phyloP scores from a whole-genome alignment of 768 basidiomycete species.

The Hygrocybe punicea region DNA sequence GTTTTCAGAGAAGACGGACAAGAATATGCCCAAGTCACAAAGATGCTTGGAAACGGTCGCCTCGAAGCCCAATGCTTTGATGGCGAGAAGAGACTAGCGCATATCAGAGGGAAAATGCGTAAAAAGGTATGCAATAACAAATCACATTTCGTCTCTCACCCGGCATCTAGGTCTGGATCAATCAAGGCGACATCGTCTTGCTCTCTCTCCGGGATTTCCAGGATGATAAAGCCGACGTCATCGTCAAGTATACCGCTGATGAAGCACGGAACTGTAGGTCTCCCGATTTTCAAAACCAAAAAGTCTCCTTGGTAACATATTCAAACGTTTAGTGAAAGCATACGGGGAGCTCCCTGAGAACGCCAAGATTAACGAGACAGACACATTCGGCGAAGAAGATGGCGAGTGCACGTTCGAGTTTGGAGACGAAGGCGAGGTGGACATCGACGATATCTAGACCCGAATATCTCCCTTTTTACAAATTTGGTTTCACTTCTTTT shows the following conservation, averaged over 20 bases:
- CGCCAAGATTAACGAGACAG: conserved; percentile 96
- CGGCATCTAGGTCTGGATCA: conserved; percentile 89
- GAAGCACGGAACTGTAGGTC: conserved; percentile 77
- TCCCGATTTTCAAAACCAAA: neutral
- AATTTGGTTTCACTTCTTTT: conserved; percentile 8
- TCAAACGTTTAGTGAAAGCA: conserved; percentile 67
- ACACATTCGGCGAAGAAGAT: conserved; percentile 86
- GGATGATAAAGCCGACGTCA: conserved; percentile 98
- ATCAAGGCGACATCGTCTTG: conserved; percentile 94
- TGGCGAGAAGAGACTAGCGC: conserved; percentile 94
- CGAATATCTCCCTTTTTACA: conserved; percentile 9
- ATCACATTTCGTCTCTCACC: neutral
- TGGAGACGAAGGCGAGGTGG: conserved; percentile 82
- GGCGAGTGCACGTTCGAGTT: conserved; percentile 89
- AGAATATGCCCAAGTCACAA: conserved; percentile 96
- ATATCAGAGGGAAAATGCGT: conserved; percentile 98
- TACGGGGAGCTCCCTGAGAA: conserved; percentile 97
- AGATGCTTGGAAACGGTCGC: conserved; percentile 98
- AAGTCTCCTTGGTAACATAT: neutral
- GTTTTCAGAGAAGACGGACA: conserved; percentile 99
- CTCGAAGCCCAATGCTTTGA: conserved; percentile 97
- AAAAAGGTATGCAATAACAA: conserved; percentile 72
- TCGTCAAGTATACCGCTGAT: conserved; percentile 97
- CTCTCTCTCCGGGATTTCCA: conserved; percentile 97
- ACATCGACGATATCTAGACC: conserved; percentile 82